Conservation (phyloP, 257 asterid species). For the Gynochthodes officinalis region DNA sequence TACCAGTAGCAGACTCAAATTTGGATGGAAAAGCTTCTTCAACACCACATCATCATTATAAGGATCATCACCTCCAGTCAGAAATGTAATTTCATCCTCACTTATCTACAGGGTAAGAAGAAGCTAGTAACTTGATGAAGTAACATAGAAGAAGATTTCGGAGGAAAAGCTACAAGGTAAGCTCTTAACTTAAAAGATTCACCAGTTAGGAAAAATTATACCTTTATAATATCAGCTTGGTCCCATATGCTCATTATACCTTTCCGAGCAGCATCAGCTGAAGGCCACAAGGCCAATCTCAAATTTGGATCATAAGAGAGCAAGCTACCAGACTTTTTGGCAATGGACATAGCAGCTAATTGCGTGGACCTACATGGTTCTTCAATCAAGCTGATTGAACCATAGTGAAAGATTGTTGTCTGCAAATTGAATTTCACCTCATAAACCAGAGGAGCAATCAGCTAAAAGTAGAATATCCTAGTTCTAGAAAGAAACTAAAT, state of each 20-base stretch:
- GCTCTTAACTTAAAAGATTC: not conserved
- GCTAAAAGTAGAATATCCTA: slow-evolving; percentile 6
- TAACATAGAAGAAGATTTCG: not conserved
- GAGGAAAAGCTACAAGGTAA: not conserved
- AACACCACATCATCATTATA: slow-evolving; percentile 67
- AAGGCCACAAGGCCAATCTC: slow-evolving; percentile 91
- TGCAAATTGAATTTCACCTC: slow-evolving; percentile 33
- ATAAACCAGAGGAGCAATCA: slow-evolving; percentile 11
- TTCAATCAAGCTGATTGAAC: slow-evolving; percentile 84
- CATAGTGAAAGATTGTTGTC: slow-evolving; percentile 85
- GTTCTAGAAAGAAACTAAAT: slow-evolving; percentile 1
- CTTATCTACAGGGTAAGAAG: slow-evolving; percentile 57
- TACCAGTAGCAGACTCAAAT: slow-evolving; percentile 64
- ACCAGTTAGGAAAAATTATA: slow-evolving; percentile 19
- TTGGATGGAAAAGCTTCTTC: slow-evolving; percentile 76
- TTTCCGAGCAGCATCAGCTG: slow-evolving; percentile 74
- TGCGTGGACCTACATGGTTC: slow-evolving; percentile 91
- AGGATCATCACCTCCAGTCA: slow-evolving; percentile 68
- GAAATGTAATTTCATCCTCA: slow-evolving; percentile 79
- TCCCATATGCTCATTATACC: slow-evolving; percentile 81
- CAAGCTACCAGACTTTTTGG: slow-evolving; percentile 71
- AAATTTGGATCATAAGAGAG: slow-evolving; percentile 93
- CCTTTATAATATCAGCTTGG: slow-evolving; percentile 87
- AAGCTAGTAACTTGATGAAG: not conserved
- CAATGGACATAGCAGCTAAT: slow-evolving; percentile 69